Percentiles rank a stretch among this genome's conserved stretches.
Conservation (phyloP, 2,329 filamentous ascomycete genomes). For the Penicillium sp. region DNA sequence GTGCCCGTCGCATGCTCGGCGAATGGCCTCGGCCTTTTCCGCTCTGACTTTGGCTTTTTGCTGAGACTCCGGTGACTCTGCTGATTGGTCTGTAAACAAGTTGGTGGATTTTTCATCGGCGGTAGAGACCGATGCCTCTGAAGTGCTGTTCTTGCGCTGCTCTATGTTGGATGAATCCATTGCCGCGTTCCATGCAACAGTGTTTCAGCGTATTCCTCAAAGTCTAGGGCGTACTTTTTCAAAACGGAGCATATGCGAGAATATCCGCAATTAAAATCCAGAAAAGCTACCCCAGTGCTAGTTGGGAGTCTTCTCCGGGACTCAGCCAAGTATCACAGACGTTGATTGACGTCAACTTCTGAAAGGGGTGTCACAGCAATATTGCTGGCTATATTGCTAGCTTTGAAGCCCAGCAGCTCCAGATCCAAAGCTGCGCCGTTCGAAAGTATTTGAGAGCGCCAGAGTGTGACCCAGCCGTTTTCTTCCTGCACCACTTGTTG, state of each 20-base stretch:
- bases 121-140: neutral
- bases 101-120: constrained; percentile 5
- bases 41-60: constrained; percentile 7
- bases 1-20: constrained; percentile 58
- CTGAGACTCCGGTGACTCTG: constrained; percentile 1
- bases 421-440: neutral
- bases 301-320: neutral
- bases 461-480: neutral
- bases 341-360: neutral
- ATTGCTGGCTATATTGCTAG: neutral
- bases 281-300: neutral
- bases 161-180: constrained; percentile 7
- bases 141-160: neutral
- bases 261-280: neutral
- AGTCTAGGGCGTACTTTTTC: neutral
- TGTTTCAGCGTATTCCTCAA: neutral
- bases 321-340: neutral
- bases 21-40: constrained; percentile 50
- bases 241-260: neutral
- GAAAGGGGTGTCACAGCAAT: neutral
- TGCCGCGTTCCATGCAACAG: neutral
- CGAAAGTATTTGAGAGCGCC: neutral
- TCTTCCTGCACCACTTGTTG: neutral
- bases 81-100: neutral
- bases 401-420: neutral